Percentiles rank a stretch among this genome's conserved stretches.
Conservation (phyloP, 2,329 filamentous ascomycete genomes). For the Scytalidium sp. region DNA sequence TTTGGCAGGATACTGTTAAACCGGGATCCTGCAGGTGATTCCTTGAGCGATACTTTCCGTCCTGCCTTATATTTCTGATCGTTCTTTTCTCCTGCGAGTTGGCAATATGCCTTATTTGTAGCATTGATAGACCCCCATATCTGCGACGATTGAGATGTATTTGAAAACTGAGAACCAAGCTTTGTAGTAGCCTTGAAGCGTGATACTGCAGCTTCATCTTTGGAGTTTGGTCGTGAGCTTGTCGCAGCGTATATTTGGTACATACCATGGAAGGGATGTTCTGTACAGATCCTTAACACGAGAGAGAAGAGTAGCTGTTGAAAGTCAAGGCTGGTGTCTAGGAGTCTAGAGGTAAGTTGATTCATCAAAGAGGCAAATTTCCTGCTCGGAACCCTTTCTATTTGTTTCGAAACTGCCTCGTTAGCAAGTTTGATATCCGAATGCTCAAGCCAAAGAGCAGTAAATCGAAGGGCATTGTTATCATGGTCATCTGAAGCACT, state of each 20-base stretch:
- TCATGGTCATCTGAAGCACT: conserved; percentile 84
- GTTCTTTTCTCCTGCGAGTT: conserved; percentile 63
- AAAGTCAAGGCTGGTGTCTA: conserved; percentile 67
- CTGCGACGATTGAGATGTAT: conserved; percentile 43
- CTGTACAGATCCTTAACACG: conserved; percentile 78
- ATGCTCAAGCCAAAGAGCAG: conserved; percentile 89
- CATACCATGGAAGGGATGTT: conserved; percentile 96
- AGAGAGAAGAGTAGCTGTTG: conserved; percentile 72
- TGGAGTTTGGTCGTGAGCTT: conserved; percentile 63
- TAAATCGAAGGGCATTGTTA: conserved; percentile 87
- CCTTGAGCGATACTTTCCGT: conserved; percentile 59
- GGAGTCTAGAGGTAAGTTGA: conserved; percentile 88
- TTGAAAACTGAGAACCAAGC: conserved; percentile 55
- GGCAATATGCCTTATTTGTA: conserved; percentile 65
- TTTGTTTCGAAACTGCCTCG: conserved; percentile 65
- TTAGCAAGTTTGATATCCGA: conserved; percentile 76
- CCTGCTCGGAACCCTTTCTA: conserved; percentile 75
- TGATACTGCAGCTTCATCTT: conserved; percentile 72
- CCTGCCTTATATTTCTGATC: conserved; percentile 65
- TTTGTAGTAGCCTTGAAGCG: conserved; percentile 70
- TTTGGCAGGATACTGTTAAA: conserved; percentile 62
- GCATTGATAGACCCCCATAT: conserved; percentile 73
- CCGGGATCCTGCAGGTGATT: conserved; percentile 58
- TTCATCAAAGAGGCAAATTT: conserved; percentile 96
- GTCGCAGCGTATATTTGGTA: conserved; percentile 90